Conservation (phyloP, 2,329 filamentous ascomycete genomes). For the Ophiocordyceps camponoti-rufipedis region DNA sequence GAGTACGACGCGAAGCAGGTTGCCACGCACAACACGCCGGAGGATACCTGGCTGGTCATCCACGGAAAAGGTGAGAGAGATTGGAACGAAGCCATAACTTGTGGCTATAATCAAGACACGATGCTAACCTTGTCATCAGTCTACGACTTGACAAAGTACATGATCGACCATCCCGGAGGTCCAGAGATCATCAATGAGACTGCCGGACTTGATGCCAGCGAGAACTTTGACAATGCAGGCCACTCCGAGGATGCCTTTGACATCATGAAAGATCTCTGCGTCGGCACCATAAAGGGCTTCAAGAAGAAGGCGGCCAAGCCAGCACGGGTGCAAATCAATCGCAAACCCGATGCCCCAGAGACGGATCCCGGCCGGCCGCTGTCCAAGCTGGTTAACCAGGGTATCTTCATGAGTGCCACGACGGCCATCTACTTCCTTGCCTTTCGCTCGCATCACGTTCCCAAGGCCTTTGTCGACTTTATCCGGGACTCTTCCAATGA, state of each 20-base stretch:
- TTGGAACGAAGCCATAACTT: too few relatives aligned
- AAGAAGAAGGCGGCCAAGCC: conserved; percentile 3
- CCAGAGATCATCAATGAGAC: conserved; percentile 63
- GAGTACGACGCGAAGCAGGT: conserved; percentile 20
- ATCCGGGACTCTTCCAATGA: neutral
- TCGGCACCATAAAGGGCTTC: conserved; percentile 19
- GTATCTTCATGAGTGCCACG: conserved; percentile 6
- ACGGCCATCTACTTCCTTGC: conserved; percentile 7
- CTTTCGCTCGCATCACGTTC: neutral
- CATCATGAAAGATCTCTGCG: conserved; percentile 17
- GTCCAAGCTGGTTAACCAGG: conserved; percentile 4
- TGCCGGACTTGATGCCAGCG: conserved; percentile 59
- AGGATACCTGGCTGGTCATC: conserved; percentile 35
- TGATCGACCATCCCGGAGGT: conserved; percentile 50
- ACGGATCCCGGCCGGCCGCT: neutral
- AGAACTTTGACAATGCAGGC: conserved; percentile 68
- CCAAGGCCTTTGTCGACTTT: too few relatives aligned
- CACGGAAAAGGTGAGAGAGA: conserved; percentile 32
- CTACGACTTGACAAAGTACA: conserved; percentile 38
- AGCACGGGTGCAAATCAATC: neutral
- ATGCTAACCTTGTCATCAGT: conserved; percentile 17
- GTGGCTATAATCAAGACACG: too few relatives aligned
- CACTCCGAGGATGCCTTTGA: conserved; percentile 47
- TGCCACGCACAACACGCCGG: conserved; percentile 25
- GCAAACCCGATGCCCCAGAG: neutral